phyloP scores from a whole-genome alignment of 2,329 filamentous ascomycete species.

The Trichoderma sp. region DNA sequence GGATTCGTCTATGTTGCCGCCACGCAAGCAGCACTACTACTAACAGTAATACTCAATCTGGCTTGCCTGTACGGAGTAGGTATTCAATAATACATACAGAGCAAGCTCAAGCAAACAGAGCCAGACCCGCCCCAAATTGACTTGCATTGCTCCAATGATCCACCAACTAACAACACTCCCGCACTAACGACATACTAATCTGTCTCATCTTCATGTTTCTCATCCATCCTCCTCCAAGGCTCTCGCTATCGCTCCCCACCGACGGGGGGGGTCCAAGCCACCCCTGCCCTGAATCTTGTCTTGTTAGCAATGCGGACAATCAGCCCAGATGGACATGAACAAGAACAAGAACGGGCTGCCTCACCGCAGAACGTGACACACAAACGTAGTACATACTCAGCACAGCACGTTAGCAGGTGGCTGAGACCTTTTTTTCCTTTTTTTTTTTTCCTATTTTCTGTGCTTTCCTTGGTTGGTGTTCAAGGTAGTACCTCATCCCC shows the following conservation, averaged over 20 bases:
- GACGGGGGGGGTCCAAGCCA: background rate
- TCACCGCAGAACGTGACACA: background rate
- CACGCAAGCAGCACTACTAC: background rate
- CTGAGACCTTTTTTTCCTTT: background rate
- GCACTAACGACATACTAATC: background rate
- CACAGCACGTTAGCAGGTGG: background rate
- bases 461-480: background rate
- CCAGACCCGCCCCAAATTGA: background rate
- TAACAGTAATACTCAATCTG: background rate
- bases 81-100: background rate
- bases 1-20: background rate
- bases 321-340: background rate
- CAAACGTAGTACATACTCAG: background rate
- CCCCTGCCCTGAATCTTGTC: background rate
- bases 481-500: background rate
- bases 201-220: constrained; percentile 4
- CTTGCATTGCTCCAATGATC: background rate
- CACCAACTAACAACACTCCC: background rate
- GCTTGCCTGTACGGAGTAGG: no score
- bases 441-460: background rate
- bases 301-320: background rate
- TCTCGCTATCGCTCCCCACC: background rate
- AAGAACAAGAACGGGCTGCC: background rate
- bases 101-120: background rate
- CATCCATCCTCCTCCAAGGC: background rate